A percentile compares a stretch with the other conserved stretches of the same genome.
Evolutionary conservation across 768 basidiomycete genomes (phyloP).

Genomic region (Boletales sp.): DNA sequence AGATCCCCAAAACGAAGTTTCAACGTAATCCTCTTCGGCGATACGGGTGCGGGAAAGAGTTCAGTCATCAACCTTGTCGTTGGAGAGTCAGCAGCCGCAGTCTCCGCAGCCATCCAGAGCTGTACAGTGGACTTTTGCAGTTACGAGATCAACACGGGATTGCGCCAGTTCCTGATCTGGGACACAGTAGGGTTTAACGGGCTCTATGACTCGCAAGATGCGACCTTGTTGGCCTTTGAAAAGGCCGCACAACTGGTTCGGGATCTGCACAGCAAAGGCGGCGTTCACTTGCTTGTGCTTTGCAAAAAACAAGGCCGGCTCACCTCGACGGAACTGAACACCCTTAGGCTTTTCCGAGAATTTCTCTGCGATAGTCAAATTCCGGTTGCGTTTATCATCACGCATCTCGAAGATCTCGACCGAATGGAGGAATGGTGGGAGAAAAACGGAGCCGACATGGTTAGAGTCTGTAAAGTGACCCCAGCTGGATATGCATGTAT

Average conservation of each 20-base stretch:
- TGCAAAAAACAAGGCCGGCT: conserved; percentile 32
- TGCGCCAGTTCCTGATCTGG: conserved; percentile 24
- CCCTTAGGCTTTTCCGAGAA: conserved; percentile 35
- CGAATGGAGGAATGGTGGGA: conserved; percentile 34
- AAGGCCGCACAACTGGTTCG: conserved; percentile 29
- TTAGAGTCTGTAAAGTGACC: conserved; percentile 5
- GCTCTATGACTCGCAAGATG: conserved; percentile 1
- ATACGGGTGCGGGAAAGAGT: conserved; percentile 39
- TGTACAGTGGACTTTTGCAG: conserved; percentile 31
- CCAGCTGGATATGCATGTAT: conserved; percentile 30
- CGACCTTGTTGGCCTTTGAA: conserved; percentile 16
- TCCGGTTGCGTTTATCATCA: conserved; percentile 38
- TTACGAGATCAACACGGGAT: conserved; percentile 23
- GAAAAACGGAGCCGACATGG: conserved; percentile 10
- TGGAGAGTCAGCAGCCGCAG: conserved; percentile 17
- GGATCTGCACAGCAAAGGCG: conserved; percentile 25
- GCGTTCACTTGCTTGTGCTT: conserved; percentile 38
- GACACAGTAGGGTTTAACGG: conserved; percentile 33
- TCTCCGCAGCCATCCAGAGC: conserved; percentile 25
- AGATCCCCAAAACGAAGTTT: conserved; percentile 10
- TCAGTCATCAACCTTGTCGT: conserved; percentile 39
- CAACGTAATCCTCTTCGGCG: conserved; percentile 39
- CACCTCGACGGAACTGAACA: conserved; percentile 22
- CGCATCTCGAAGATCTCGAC: conserved; percentile 31
- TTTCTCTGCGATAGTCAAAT: conserved; percentile 36